Base-by-base conservation (phyloP, 23 red algal genomes). In the Gracilaria gracilis region DNA sequence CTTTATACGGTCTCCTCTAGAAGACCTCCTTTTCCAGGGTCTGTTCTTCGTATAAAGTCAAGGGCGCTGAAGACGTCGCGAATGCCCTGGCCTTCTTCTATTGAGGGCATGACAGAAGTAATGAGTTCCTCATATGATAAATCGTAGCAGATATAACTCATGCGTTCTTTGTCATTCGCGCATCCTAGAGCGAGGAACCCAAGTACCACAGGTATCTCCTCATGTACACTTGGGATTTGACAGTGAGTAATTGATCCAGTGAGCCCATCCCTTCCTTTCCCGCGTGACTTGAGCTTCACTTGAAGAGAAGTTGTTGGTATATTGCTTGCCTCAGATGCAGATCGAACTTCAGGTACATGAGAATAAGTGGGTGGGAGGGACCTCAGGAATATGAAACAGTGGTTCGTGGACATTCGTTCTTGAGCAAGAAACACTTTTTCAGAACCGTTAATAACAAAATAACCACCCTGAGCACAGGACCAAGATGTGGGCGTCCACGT, bases 401-500 rank as follows among this genome's bases (percentile, higher is more conserved):
- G 85, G 70, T 99, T 99, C 23, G 79, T 85, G 6, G 90, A 86
- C 97, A 99, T 99, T 34, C 97, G 88, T 72, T 99, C 97, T 78
- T 99, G 97, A 13, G 97, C 97, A 34, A 99, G 84, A 29, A 99
- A 81, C 24, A 96, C 97, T 86, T 99, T 99, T 86, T 99, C 97
- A 46, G 89, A 94, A 61, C 97, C 97, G 55, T 99, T 99, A 58
- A 99, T 99, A 31, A 99, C 80, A 84, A 99, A 99, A 53, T 99
- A 99, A 0, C 97, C 97, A 9, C 97, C 97, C 81, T 99, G 97
- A 67, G 96, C 97, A 64, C n/a, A n/a, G n/a, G 39, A 33, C 23
- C 72, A 49, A 77, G 42, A 49, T 77, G 38, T 28, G 72, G 5
- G n/a, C 39, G n/a, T 48, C 42, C 72, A 77, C 3, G 72, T 25